Conservation (phyloP, 2,329 filamentous ascomycete genomes). For the Laburnicola sp. region DNA sequence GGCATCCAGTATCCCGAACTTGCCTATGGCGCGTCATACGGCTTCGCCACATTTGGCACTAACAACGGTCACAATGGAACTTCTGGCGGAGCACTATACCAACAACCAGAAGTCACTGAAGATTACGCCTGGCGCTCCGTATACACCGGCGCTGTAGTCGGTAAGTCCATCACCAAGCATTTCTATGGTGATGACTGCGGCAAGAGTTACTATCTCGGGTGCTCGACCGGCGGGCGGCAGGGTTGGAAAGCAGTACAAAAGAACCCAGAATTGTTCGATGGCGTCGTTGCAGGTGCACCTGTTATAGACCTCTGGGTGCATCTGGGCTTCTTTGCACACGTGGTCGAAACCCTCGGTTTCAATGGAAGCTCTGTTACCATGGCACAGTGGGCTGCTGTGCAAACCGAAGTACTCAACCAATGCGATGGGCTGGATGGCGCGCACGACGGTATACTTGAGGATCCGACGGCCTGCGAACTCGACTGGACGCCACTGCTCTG, state of each 20-base stretch:
- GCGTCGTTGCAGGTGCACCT: conserved; percentile 42
- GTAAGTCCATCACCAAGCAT: conserved; percentile 41
- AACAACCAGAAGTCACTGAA: conserved; percentile 48
- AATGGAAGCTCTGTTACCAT: conserved; percentile 42
- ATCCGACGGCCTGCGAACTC: conserved; percentile 36
- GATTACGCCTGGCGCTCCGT: conserved; percentile 52
- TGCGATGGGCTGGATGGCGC: conserved; percentile 56
- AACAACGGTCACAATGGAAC: conserved; percentile 47
- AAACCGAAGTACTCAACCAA: conserved; percentile 51
- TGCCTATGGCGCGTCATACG: conserved; percentile 36
- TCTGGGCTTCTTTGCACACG: conserved; percentile 34
- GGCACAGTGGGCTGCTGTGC: conserved; percentile 45
- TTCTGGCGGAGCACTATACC: conserved; percentile 48
- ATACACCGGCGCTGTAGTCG: conserved; percentile 44
- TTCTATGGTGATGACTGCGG: conserved; percentile 44
- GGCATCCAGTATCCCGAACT: conserved; percentile 43
- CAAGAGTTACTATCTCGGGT: conserved; percentile 48
- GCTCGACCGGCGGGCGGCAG: conserved; percentile 45
- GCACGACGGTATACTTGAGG: conserved; percentile 54
- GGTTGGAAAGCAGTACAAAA: conserved; percentile 41
- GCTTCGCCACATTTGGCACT: conserved; percentile 41
- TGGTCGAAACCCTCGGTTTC: conserved; percentile 28
- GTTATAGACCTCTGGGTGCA: conserved; percentile 38
- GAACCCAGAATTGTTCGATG: conserved; percentile 44
- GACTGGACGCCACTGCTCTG: conserved; percentile 16